These are phyloP conservation scores for Aureobasidium sp. DNA, from an alignment of 2,329 filamentous ascomycete genomes.

Conservation along the genomic window DNA sequence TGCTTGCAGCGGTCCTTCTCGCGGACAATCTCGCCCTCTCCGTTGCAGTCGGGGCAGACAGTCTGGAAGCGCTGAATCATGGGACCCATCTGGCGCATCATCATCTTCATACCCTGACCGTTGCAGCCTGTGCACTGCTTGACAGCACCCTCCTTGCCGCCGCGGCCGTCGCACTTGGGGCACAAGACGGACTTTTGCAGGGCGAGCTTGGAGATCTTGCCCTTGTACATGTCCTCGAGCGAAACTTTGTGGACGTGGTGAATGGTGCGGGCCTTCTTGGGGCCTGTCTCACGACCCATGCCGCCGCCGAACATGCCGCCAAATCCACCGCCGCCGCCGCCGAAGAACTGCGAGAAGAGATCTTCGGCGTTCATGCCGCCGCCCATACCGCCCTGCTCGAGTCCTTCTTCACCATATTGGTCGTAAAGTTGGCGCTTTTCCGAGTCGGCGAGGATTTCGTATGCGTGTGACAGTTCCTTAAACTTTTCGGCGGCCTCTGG, in stretches of 20 bases:
- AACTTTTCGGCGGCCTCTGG: slow-evolving; percentile 93
- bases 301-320: slow-evolving; percentile 63
- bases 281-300: slow-evolving; percentile 75
- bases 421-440: slow-evolving; percentile 93
- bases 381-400: slow-evolving; percentile 74
- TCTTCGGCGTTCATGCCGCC: slow-evolving; percentile 89
- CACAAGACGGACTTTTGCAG: slow-evolving; percentile 97
- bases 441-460: slow-evolving; percentile 86
- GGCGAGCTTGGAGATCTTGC: slow-evolving; percentile 95
- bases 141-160: slow-evolving; percentile 96
- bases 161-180: slow-evolving; percentile 84
- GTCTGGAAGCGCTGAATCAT: slow-evolving; percentile 99
- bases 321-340: slow-evolving; percentile 61
- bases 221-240: slow-evolving; percentile 94
- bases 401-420: slow-evolving; percentile 93
- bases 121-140: slow-evolving; percentile 87
- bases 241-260: slow-evolving; percentile 98
- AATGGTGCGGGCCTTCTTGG: slow-evolving; percentile 89
- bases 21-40: slow-evolving; percentile 92
- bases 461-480: slow-evolving; percentile 94
- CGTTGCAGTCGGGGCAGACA: slow-evolving; percentile 95
- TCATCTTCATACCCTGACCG: slow-evolving; percentile 96
- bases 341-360: slow-evolving; percentile 95
- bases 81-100: slow-evolving; percentile 99
- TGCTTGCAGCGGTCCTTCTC: slow-evolving; percentile 97